Evolutionary conservation across 768 basidiomycete genomes (phyloP).

Genomic region (Boletellus sp.): DNA sequence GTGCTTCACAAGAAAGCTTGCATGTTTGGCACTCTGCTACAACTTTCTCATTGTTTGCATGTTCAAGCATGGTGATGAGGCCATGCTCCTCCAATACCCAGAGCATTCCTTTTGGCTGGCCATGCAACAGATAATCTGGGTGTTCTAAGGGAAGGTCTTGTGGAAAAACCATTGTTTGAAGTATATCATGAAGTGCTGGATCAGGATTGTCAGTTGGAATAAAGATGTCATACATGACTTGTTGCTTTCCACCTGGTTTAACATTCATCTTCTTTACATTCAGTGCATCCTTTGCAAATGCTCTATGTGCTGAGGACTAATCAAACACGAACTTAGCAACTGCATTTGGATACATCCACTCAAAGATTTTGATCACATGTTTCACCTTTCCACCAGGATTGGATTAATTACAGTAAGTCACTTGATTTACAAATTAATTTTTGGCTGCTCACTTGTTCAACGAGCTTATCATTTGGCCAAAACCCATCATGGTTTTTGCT

Average conservation of each 20-base stretch:
- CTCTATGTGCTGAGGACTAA: slow-evolving; percentile 25
- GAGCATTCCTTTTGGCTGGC: slow-evolving; percentile 19
- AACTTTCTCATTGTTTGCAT: no score
- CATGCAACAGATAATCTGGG: no score
- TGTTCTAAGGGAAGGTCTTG: no score
- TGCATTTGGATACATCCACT: slow-evolving; percentile 18
- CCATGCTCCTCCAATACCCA: slow-evolving; percentile 25
- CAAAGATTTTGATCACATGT: slow-evolving; percentile 15
- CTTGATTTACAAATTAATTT: no score
- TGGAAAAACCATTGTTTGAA: slow-evolving; percentile 36
- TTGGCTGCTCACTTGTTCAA: no score
- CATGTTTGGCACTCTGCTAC: no score
- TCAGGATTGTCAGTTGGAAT: slow-evolving; percentile 20
- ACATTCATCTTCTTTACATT: slow-evolving; percentile 28
- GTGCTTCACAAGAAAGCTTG: no score
- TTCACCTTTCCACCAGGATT: no score
- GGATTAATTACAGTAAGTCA: no score
- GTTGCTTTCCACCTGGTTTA: slow-evolving; percentile 20
- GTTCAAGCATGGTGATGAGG: no score
- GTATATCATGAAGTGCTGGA: background rate
- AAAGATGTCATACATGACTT: slow-evolving; percentile 12
- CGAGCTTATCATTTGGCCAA: no score
- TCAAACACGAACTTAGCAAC: slow-evolving; percentile 22
- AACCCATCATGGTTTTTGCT: no score
- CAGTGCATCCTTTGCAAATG: slow-evolving; percentile 23